Percentiles rank a stretch among this genome's conserved stretches.
Evolutionary conservation across 1,284 basidiomycete genomes (phyloP).

Genomic region (Cutaneotrichosporon sp.): DNA sequence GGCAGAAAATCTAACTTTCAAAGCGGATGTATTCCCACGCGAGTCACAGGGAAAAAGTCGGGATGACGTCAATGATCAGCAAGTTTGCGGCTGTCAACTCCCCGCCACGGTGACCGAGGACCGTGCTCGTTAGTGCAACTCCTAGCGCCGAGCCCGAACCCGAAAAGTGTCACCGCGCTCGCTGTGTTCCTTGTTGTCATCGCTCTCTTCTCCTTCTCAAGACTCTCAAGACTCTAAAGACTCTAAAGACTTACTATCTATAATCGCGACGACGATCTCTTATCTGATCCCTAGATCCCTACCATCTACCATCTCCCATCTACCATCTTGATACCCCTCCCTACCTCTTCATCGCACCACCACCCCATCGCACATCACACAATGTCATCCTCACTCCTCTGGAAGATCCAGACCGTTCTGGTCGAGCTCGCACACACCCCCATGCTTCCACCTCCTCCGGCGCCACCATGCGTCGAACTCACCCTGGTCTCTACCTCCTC

Average conservation of each 20-base stretch:
- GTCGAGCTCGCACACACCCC: constrained; percentile 44
- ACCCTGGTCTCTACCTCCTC: constrained; percentile 13
- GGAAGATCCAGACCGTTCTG: constrained; percentile 38
- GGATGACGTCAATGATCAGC: background rate
- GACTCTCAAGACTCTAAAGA: background rate
- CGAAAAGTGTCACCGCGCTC: background rate
- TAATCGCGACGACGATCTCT: background rate
- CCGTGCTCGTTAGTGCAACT: background rate
- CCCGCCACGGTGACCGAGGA: background rate
- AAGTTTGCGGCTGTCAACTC: background rate
- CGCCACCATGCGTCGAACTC: constrained; percentile 40
- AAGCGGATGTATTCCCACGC: too few species aligned
- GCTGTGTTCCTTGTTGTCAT: background rate
- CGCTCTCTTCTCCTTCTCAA: background rate
- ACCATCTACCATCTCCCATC: background rate
- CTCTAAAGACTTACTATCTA: background rate
- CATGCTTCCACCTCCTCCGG: constrained; percentile 36
- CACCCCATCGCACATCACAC: background rate
- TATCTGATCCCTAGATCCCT: background rate
- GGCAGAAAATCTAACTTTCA: background rate
- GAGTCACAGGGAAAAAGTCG: too few species aligned
- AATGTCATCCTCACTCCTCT: constrained; percentile 30
- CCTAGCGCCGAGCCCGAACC: background rate
- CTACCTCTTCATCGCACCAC: background rate
- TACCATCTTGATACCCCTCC: too few species aligned